Percentiles rank a stretch among this genome's conserved stretches.
Evolutionary conservation across 768 basidiomycete genomes (phyloP).

Genomic region (Boletellus emodensis): DNA sequence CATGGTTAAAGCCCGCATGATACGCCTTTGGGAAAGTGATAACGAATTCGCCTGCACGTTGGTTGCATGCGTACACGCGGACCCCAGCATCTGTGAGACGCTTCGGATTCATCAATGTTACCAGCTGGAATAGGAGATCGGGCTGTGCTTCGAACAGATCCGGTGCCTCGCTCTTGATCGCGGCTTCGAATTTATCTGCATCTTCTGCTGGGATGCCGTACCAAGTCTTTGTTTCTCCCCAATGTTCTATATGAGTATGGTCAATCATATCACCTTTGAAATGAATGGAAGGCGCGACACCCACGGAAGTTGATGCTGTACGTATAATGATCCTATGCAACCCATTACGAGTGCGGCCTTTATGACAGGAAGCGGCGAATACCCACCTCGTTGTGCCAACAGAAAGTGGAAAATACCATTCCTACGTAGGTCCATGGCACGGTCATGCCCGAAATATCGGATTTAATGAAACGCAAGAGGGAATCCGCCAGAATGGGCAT

Average conservation of each 20-base stretch:
- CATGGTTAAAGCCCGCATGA: constrained; percentile 98
- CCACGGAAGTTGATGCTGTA: constrained; percentile 92
- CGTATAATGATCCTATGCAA: constrained; percentile 86
- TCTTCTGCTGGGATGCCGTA: constrained; percentile 97
- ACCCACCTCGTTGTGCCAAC: constrained; percentile 96
- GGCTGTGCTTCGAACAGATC: constrained; percentile 98
- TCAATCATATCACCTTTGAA: constrained; percentile 23
- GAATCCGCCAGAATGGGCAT: constrained; percentile 92
- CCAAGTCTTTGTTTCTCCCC: constrained; percentile 99
- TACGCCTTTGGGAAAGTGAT: constrained; percentile 98
- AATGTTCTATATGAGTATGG: constrained; percentile 68
- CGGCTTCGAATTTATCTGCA: constrained; percentile 93
- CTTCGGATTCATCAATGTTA: constrained; percentile 95
- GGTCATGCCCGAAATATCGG: constrained; percentile 99
- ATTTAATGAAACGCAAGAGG: constrained; percentile 94
- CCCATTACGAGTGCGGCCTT: constrained; percentile 21
- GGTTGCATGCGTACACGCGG: constrained; percentile 90
- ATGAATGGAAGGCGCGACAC: constrained; percentile 29
- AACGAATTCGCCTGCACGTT: constrained; percentile 95
- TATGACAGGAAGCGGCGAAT: constrained; percentile 14
- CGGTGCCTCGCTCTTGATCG: constrained; percentile 92
- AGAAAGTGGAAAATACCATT: constrained; percentile 98
- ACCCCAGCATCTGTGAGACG: constrained; percentile 85
- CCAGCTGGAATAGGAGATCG: constrained; percentile 93
- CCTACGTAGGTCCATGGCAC: constrained; percentile 99